phyloP scores from a whole-genome alignment of 257 asterid genomes.

The Solanum chiquidenum region DNA sequence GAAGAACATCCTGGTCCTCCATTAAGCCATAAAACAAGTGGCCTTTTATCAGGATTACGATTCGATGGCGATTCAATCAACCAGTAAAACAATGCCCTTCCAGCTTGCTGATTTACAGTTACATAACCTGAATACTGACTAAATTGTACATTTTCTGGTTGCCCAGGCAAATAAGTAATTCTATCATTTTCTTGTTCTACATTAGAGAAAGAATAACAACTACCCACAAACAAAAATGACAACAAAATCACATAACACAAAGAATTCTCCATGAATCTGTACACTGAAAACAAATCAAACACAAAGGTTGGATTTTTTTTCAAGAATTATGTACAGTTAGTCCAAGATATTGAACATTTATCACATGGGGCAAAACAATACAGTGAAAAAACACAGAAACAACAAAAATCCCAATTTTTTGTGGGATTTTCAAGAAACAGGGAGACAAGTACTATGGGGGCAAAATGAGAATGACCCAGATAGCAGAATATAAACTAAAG shows the following conservation, averaged over 20 bases:
- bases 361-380: background rate
- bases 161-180: conserved; percentile 74
- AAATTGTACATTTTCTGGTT: conserved; percentile 64
- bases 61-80: conserved; percentile 56
- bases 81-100: conserved; percentile 95
- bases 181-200: conserved; percentile 71
- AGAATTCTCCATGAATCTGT: conserved; percentile 8
- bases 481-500: background rate
- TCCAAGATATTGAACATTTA: background rate
- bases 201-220: conserved; percentile 26
- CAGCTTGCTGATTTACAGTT: conserved; percentile 60
- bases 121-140: conserved; percentile 77
- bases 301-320: background rate
- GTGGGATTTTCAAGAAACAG: background rate
- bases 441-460: background rate
- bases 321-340: background rate
- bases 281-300: background rate
- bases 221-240: conserved; percentile 26
- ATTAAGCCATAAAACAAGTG: conserved; percentile 91
- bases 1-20: conserved; percentile 99
- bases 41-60: conserved; percentile 58
- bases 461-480: background rate
- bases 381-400: background rate
- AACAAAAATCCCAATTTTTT: background rate
- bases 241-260: background rate